A percentile compares a stretch with the other conserved stretches of the same genome.
Evolutionary conservation across 2,329 filamentous ascomycete genomes (phyloP).

Genomic region (Fusarium sp.): DNA sequence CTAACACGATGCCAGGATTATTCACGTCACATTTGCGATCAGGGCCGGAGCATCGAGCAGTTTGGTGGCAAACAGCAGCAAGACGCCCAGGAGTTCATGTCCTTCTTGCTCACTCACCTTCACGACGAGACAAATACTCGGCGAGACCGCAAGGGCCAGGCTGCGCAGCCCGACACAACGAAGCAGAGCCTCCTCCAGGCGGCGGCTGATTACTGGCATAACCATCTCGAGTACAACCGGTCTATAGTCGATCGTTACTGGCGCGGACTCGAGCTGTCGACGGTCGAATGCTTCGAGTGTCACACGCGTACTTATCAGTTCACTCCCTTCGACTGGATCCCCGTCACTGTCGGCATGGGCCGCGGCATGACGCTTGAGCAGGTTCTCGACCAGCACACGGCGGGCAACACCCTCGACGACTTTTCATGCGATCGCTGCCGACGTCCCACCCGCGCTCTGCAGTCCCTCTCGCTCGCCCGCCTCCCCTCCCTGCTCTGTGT

Average conservation of each 20-base stretch:
- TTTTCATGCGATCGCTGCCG: conserved; percentile 83
- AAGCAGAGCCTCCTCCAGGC: conserved; percentile 60
- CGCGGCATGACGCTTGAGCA: conserved; percentile 61
- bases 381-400: conserved; percentile 77
- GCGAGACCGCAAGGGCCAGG: conserved; percentile 56
- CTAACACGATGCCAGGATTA: conserved; percentile 63
- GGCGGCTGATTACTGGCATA: conserved; percentile 80
- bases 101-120: conserved; percentile 83
- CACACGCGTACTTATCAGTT: conserved; percentile 62
- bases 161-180: conserved; percentile 49
- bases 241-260: conserved; percentile 86
- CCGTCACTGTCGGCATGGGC: conserved; percentile 53
- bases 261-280: conserved; percentile 79
- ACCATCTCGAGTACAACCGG: conserved; percentile 75
- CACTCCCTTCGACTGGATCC: conserved; percentile 66
- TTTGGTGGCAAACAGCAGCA: conserved; percentile 85
- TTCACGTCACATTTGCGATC: conserved; percentile 53
- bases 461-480: conserved; percentile 79
- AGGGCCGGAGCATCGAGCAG: conserved; percentile 47
- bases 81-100: conserved; percentile 90
- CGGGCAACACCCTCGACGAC: conserved; percentile 74
- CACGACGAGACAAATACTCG: conserved; percentile 84
- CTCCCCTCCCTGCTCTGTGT: conserved; percentile 84
- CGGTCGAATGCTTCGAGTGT: conserved; percentile 74
- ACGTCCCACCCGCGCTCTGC: conserved; percentile 73